Base-by-base conservation (phyloP, 768 basidiomycete genomes). In the Russula foetens region DNA sequence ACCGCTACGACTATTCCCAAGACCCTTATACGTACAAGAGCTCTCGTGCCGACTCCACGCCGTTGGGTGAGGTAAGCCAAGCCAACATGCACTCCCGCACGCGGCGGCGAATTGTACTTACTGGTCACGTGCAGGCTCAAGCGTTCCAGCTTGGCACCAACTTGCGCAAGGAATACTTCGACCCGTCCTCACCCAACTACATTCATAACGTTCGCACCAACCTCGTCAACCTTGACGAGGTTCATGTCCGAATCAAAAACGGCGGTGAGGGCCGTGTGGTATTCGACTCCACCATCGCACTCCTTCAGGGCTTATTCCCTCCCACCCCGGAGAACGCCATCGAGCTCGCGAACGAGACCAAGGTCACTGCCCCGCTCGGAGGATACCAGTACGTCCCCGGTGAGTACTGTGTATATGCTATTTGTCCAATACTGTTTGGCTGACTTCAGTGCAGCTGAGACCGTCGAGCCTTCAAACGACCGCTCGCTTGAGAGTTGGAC, bases 311-410 rank as follows among this genome's bases (percentile, higher is more conserved):
- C 45, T 77, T 93, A 51, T 92, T 85, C 80, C 91, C 91, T 24
- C 90, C 91, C n/a, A 87, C 80, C 69, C 73, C 76, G 11, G 77
- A 80, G 39, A 88, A 89, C 74, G 84, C 81, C 69, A 86, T 88
- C 66, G 77, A 77, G 7, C 84, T 95, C 17, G 92, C 92, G 2
- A 90, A 95, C 64, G 88, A 84, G 58, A 83, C 84, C 15, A 81
- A 77, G 26, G 75, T 94, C 64, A 72, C 81, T 23, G 83, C 88
- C 1, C 91, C 92, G 26, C 80, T 93, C 9, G 81, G 82, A 17
- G 89, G 90, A 3, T 94, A 92, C 72, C 90, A 92, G 73, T 94
- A 93, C 65, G 81, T 94, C 50, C 88, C 91, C n/a, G 80, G 85
- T 82, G 61, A 51, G 75, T 61, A 38, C 12, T 56, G 11, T 53